phyloP scores from a whole-genome alignment of 768 basidiomycete genomes.

The Pisolithus microcarpus region DNA sequence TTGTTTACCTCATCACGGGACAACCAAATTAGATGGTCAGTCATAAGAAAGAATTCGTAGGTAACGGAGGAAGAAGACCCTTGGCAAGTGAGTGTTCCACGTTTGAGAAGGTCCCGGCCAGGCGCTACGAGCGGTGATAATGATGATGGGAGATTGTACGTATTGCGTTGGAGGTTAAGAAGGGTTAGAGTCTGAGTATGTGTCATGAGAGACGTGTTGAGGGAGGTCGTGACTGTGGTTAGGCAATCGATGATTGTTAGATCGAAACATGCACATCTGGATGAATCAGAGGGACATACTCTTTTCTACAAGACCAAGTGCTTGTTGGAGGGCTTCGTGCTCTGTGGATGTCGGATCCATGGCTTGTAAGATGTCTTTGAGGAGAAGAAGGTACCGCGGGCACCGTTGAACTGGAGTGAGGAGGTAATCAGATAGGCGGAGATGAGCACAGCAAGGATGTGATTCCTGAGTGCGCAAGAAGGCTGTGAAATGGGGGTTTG shows the following conservation, averaged over 20 bases:
- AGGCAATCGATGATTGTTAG: constrained; percentile 3
- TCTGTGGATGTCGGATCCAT: constrained; percentile 65
- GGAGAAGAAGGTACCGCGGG: constrained; percentile 76
- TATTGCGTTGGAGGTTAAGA: constrained; percentile 72
- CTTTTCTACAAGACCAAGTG: constrained; percentile 63
- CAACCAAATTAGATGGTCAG: constrained; percentile 77
- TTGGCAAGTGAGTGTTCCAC: constrained; percentile 51
- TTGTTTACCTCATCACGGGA: constrained; percentile 39
- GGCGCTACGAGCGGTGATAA: constrained; percentile 74
- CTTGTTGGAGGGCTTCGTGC: constrained; percentile 50
- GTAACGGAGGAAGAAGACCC: neutral
- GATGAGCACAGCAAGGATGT: constrained; percentile 62
- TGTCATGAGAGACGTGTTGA: constrained; percentile 72
- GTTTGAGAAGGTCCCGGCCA: constrained; percentile 70
- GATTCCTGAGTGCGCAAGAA: constrained; percentile 63
- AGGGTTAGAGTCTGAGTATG: constrained; percentile 72
- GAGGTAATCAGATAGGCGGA: constrained; percentile 79
- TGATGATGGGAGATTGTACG: constrained; percentile 67
- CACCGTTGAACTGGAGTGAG: constrained; percentile 83
- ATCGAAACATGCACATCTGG: neutral
- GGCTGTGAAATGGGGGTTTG: constrained; percentile 43
- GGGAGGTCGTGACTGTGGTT: constrained; percentile 58
- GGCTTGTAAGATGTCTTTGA: constrained; percentile 72
- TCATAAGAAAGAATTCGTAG: constrained; percentile 69
- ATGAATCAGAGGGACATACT: constrained; percentile 36